Conservation (phyloP, 805 yeast genomes). For the Cyberlindnera galapagoensis region DNA sequence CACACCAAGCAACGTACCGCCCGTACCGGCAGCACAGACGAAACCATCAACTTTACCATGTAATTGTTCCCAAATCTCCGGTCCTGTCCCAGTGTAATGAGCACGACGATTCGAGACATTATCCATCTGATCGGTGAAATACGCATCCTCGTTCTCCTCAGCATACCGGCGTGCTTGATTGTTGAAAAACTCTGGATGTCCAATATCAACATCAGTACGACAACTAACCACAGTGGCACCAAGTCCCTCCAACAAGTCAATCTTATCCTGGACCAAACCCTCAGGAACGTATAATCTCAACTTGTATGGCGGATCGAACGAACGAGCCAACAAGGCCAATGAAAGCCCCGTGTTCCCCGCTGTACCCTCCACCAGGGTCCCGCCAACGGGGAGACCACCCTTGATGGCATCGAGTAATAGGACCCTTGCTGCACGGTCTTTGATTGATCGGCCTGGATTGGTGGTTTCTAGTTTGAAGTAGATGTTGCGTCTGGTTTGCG, state of each 20-base stretch:
- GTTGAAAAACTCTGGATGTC: conserved; percentile 39
- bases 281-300: conserved; percentile 75
- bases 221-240: conserved; percentile 62
- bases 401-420: conserved; percentile 55
- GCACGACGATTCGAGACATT: conserved; percentile 67
- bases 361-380: conserved; percentile 73
- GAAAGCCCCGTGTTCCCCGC: conserved; percentile 86
- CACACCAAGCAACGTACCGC: conserved; percentile 77
- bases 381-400: conserved; percentile 54
- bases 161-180: conserved; percentile 26
- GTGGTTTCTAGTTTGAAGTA: conserved; percentile 65
- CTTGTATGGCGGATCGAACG: conserved; percentile 29
- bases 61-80: conserved; percentile 67
- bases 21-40: conserved; percentile 77
- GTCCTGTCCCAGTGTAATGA: conserved; percentile 68
- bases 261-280: conserved; percentile 66
- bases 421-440: conserved; percentile 73
- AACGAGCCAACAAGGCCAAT: conserved; percentile 55
- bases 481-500: conserved; percentile 62
- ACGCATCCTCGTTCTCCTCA: conserved; percentile 38
- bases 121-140: conserved; percentile 79
- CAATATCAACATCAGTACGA: conserved; percentile 51
- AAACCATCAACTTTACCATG: conserved; percentile 49
- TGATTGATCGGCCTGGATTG: conserved; percentile 82
- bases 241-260: conserved; percentile 47